Conservation (phyloP, 179 eudicot genomes). For the Kewa caespitosa region DNA sequence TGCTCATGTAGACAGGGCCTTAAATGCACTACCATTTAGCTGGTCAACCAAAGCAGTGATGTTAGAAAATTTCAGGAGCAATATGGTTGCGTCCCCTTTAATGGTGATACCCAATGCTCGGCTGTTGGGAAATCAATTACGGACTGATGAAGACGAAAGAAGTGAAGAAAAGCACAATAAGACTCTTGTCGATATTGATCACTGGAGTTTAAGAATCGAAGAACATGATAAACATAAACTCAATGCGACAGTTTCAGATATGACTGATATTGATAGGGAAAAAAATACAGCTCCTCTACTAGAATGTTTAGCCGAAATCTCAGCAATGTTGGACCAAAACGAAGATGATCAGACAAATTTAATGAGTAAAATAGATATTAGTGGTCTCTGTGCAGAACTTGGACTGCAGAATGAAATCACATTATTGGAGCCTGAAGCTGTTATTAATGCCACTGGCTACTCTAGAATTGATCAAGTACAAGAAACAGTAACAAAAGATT, state of each 20-base stretch:
- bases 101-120: slow-evolving; percentile 19
- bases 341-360: slow-evolving; percentile 16
- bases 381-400: slow-evolving; percentile 25
- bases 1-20: slow-evolving; percentile 13
- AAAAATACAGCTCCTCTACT: slow-evolving; percentile 20
- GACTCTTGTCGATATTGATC: slow-evolving; percentile 13
- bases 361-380: slow-evolving; percentile 10
- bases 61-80: slow-evolving; percentile 13
- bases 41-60: slow-evolving; percentile 18
- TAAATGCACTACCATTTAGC: slow-evolving; percentile 15
- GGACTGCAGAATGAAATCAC: slow-evolving; percentile 26
- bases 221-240: slow-evolving; percentile 15
- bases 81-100: slow-evolving; percentile 18
- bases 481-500: slow-evolving; percentile 26
- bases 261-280: slow-evolving; percentile 13
- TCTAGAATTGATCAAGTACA: slow-evolving; percentile 14
- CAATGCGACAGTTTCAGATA: slow-evolving; percentile 15
- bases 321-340: slow-evolving; percentile 26
- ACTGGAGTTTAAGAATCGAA: slow-evolving; percentile 13
- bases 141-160: slow-evolving; percentile 24
- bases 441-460: slow-evolving; percentile 23
- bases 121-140: slow-evolving; percentile 25
- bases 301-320: slow-evolving; percentile 22
- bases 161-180: slow-evolving; percentile 18
- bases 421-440: slow-evolving; percentile 24